Evolutionary conservation across 2,329 filamentous ascomycete genomes (phyloP).

Genomic region (Aspergillus terreus): DNA sequence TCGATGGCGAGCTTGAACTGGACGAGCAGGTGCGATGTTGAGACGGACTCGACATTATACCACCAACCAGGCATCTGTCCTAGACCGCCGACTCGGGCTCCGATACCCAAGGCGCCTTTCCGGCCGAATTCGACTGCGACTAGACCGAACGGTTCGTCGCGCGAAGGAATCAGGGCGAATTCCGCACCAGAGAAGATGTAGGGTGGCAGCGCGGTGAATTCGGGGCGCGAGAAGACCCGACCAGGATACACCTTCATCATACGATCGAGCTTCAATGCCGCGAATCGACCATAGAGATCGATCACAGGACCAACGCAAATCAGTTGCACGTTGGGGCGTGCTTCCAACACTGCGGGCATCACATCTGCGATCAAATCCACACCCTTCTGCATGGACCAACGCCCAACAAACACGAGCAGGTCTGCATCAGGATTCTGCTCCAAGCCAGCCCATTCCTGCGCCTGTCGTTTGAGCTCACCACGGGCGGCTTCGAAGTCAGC

Average conservation of each 20-base stretch:
- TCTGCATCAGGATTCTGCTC: slow-evolving; percentile 60
- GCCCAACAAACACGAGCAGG: slow-evolving; percentile 65
- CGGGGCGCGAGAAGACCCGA: slow-evolving; percentile 64
- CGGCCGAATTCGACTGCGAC: slow-evolving; percentile 67
- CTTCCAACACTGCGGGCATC: slow-evolving; percentile 60
- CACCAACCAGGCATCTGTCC: slow-evolving; percentile 71
- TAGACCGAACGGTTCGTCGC: slow-evolving; percentile 66
- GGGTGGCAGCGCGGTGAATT: slow-evolving; percentile 64
- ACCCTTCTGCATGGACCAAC: slow-evolving; percentile 68
- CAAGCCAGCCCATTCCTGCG: slow-evolving; percentile 66
- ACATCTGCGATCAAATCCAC: slow-evolving; percentile 68
- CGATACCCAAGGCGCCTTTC: slow-evolving; percentile 65
- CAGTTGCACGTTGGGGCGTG: slow-evolving; percentile 57
- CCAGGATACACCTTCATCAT: slow-evolving; percentile 65
- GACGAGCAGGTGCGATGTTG: slow-evolving; percentile 59
- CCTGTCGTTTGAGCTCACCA: slow-evolving; percentile 55
- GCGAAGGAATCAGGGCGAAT: slow-evolving; percentile 65
- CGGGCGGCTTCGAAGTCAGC: slow-evolving; percentile 52
- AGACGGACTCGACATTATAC: slow-evolving; percentile 65
- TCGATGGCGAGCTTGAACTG: slow-evolving; percentile 64
- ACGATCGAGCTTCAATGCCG: slow-evolving; percentile 60
- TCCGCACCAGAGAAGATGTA: slow-evolving; percentile 66
- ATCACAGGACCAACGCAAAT: slow-evolving; percentile 65
- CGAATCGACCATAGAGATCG: slow-evolving; percentile 65
- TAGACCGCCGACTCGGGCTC: slow-evolving; percentile 62